These are phyloP conservation scores for Rhodocollybia butyracea DNA, from an alignment of 768 basidiomycete species.

Conservation along the genomic window DNA sequence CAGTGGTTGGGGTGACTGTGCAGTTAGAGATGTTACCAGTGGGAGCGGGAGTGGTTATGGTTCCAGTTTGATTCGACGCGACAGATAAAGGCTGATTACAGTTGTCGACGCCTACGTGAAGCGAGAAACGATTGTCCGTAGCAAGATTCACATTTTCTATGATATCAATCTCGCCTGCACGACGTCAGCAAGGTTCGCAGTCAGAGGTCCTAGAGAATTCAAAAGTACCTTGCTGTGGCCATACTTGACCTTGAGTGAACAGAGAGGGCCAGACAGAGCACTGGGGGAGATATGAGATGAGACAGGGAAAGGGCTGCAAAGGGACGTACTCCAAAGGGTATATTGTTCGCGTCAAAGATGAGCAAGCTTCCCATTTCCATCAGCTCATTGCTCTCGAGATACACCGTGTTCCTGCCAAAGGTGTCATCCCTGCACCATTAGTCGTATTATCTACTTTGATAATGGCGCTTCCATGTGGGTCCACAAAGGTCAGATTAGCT, in stretches of 20 bases:
- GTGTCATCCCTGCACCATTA: conserved; percentile 3
- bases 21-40: conserved; percentile 34
- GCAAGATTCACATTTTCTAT: conserved; percentile 49
- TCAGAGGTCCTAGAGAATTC: no score
- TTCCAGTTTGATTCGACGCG: conserved; percentile 31
- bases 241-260: conserved; percentile 34
- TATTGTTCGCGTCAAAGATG: conserved; percentile 11
- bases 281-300: not conserved
- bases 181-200: no score
- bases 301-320: not conserved
- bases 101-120: conserved; percentile 51
- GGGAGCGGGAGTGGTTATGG: conserved; percentile 36
- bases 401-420: conserved; percentile 6
- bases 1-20: conserved; percentile 33
- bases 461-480: conserved; percentile 16
- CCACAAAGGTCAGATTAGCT: conserved; percentile 13
- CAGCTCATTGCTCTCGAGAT: not conserved
- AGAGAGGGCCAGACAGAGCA: conserved; percentile 62
- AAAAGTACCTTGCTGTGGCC: conserved; percentile 27
- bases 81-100: conserved; percentile 41
- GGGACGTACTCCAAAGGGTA: conserved; percentile 13
- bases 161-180: conserved; percentile 60
- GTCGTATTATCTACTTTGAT: conserved; percentile 21
- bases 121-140: conserved; percentile 51
- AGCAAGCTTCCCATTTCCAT: conserved; percentile 17